Evolutionary conservation across 2,329 filamentous ascomycete genomes (phyloP).

Genomic region (Phialemoniopsis sp.): DNA sequence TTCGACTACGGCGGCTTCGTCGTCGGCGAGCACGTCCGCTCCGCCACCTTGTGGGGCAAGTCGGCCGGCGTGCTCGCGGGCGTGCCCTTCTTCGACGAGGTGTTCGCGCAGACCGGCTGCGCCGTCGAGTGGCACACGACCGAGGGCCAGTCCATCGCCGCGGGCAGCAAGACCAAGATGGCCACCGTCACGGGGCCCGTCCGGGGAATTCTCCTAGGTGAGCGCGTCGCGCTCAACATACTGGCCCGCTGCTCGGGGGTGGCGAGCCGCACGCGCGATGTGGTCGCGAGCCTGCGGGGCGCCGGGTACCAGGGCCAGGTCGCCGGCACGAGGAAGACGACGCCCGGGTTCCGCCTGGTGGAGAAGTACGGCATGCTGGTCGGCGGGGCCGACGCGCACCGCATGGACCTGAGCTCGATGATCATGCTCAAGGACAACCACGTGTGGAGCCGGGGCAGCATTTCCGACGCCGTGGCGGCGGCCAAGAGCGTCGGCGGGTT

Average conservation of each 20-base stretch:
- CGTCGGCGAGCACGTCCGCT: constrained; percentile 66
- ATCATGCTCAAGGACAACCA: constrained; percentile 99
- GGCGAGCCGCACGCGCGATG: constrained; percentile 61
- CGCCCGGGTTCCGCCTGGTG: constrained; percentile 88
- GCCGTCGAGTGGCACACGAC: constrained; percentile 81
- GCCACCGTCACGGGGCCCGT: constrained; percentile 86
- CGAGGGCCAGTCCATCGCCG: constrained; percentile 68
- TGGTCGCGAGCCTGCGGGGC: constrained; percentile 51
- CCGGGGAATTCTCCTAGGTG: constrained; percentile 77
- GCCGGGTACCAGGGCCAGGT: constrained; percentile 78
- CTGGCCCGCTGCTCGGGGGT: constrained; percentile 89
- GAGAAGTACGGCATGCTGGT: constrained; percentile 98
- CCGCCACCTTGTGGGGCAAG: constrained; percentile 66
- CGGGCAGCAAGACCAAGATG: constrained; percentile 49
- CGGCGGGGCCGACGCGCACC: constrained; percentile 85
- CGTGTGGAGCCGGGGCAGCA: constrained; percentile 85
- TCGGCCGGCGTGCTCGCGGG: constrained; percentile 81
- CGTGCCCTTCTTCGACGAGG: constrained; percentile 91
- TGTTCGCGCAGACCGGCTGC: constrained; percentile 87
- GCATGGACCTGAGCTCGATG: constrained; percentile 90
- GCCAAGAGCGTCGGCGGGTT: constrained; percentile 85
- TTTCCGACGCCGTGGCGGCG: constrained; percentile 78
- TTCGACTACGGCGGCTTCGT: constrained; percentile 98
- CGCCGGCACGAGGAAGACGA: constrained; percentile 96
- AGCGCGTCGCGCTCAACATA: constrained; percentile 88